Evolutionary conservation across 805 yeast species (phyloP), one percentile per base, ranked within the genome.

Genomic region (Clavispora santaluciae): DNA sequence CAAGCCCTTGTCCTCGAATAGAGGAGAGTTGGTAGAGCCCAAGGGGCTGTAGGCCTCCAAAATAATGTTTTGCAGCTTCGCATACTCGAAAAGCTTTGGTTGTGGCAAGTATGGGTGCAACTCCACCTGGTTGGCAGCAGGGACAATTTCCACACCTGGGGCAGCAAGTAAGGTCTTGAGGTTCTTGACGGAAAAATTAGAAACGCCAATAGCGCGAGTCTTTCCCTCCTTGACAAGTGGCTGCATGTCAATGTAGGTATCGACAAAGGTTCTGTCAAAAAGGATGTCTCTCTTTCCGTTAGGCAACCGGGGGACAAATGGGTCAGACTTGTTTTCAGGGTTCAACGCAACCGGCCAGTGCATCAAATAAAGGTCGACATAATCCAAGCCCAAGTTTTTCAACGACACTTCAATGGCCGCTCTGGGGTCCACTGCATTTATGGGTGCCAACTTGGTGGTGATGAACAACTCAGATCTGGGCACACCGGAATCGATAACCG

Each of bases 1-100:
- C 15, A 81, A 54, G 5, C 63, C 57, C 20, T 63, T 68, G 49
- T 79, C 73, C 21, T 61, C 56, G 43, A 78, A 60, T 12, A 78
- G 49, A 11, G 84, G 81, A 8, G 81, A 73, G 42, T 71, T 75
- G 6, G 66, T 61, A 22, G 83, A 73, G 7, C 89, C 91, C 50
- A 86, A 68, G 20, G 95, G 93, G 22, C 87, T 80, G 64, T 85
- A 87, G 8, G 95, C 95, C 59, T 83, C 83, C 40, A 83, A 59
- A 24, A 68, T 58, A 44, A 83, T 80, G 45, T 70, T 76, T 46
- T 83, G 68, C 24, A 61, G 56, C 40, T 69, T 63, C 60, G 79
- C 71, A 61, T 56, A 82, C 25, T 75, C 71, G 33, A 73, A 54
- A 49, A 86, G 66, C 48, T 79, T 79, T 7, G 60, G 65, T 59